Conservation (phyloP, 345 rosid species). For the Brassica juncea region DNA sequence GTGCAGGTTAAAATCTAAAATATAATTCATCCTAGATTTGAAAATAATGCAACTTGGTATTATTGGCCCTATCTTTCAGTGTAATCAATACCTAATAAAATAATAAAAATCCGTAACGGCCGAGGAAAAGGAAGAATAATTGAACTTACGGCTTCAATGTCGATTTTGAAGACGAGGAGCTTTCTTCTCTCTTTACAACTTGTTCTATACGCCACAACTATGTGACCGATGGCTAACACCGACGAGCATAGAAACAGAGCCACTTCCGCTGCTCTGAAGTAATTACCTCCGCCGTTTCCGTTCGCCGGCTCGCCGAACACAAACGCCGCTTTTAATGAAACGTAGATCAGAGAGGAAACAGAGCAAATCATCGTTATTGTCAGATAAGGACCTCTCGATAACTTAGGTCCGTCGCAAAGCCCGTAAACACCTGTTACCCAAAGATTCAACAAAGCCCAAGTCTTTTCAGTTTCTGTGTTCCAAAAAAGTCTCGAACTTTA, state of each 20-base stretch:
- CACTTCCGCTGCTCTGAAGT: slow-evolving; percentile 58
- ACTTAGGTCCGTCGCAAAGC: slow-evolving; percentile 79
- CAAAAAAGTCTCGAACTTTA: background rate
- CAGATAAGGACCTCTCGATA: slow-evolving; percentile 76
- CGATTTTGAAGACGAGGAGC: slow-evolving; percentile 90
- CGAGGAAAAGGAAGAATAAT: background rate
- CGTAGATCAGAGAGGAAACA: slow-evolving; percentile 62
- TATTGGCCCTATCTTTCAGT: slow-evolving; percentile 37
- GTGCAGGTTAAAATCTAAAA: slow-evolving; percentile 9
- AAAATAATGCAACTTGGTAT: slow-evolving; percentile 28
- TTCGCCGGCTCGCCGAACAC: slow-evolving; percentile 53
- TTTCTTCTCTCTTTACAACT: slow-evolving; percentile 92
- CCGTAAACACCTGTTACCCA: slow-evolving; percentile 68
- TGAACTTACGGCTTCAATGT: slow-evolving; percentile 91
- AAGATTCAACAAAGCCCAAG: background rate
- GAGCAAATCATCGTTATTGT: slow-evolving; percentile 73
- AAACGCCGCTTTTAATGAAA: slow-evolving; percentile 76
- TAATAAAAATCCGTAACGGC: slow-evolving; percentile 22
- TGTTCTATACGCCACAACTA: slow-evolving; percentile 74
- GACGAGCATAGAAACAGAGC: slow-evolving; percentile 71
- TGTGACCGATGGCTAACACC: slow-evolving; percentile 67
- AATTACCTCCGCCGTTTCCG: slow-evolving; percentile 40
- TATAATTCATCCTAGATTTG: slow-evolving; percentile 24
- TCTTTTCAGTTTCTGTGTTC: background rate
- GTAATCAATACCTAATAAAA: background rate